phyloP scores from a whole-genome alignment of 805 yeast species.

The Candida golubevii region DNA sequence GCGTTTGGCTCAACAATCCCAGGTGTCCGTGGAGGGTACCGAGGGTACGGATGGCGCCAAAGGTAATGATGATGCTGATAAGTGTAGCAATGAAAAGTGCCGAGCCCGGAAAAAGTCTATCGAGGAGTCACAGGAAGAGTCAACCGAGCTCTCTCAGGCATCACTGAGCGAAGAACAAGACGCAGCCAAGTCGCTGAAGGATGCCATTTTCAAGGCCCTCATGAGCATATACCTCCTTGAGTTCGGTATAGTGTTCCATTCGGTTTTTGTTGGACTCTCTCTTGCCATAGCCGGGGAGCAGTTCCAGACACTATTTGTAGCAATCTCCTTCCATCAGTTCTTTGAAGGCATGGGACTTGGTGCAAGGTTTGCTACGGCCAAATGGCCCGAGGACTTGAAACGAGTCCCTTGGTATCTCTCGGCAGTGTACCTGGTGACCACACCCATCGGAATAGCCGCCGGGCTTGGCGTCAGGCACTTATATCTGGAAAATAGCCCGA shows the following conservation, averaged over 20 bases:
- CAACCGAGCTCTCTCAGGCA: not conserved
- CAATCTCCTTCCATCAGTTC: constrained; percentile 29
- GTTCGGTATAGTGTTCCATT: constrained; percentile 32
- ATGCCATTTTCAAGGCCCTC: constrained; percentile 9
- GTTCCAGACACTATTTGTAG: constrained; percentile 26
- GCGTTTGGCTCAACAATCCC: not conserved
- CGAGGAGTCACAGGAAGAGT: constrained; percentile 2
- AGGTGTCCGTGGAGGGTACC: not conserved
- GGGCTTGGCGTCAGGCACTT: constrained; percentile 71
- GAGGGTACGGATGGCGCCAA: too few relatives aligned
- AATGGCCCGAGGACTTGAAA: constrained; percentile 21
- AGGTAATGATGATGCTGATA: too few relatives aligned
- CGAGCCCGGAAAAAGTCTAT: not conserved
- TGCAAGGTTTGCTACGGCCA: constrained; percentile 25
- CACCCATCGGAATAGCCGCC: constrained; percentile 73
- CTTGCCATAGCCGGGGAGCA: constrained; percentile 30
- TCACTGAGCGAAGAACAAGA: not conserved
- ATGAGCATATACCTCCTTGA: constrained; percentile 20
- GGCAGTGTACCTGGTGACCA: constrained; percentile 36
- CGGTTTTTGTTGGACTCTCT: constrained; percentile 31
- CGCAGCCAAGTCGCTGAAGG: constrained; percentile 2
- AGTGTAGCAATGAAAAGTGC: not conserved
- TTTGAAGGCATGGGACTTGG: constrained; percentile 34
- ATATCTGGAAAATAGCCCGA: constrained; percentile 55
- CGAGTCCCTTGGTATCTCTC: constrained; percentile 16